Percentiles rank a stretch among this genome's conserved stretches.
These are phyloP conservation scores for Sarocladiaceae sp. DNA, from an alignment of 2,329 filamentous ascomycete species.

Conservation along the genomic window DNA sequence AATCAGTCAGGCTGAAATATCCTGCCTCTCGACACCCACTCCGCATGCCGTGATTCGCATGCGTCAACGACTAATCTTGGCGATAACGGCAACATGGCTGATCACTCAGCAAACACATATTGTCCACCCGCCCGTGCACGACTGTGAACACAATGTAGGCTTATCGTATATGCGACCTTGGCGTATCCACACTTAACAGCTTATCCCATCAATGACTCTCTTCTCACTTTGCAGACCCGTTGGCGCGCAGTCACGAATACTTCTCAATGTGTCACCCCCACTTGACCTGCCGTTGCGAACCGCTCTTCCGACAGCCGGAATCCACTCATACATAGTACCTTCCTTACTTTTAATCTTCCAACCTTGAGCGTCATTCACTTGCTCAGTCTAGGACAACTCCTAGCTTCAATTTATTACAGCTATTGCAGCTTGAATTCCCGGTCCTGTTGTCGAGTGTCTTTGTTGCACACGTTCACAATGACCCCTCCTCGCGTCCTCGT, in stretches of 20 bases:
- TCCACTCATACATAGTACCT: not conserved
- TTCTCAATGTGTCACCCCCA: not conserved
- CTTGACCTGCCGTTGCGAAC: not conserved
- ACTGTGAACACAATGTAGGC: not conserved
- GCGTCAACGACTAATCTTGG: too few relatives aligned
- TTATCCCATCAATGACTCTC: not conserved
- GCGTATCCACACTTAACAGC: not conserved
- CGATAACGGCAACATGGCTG: not conserved
- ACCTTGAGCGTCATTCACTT: not conserved
- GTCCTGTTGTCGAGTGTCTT: too few relatives aligned
- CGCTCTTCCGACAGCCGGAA: conserved; percentile 1
- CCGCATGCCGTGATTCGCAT: too few relatives aligned
- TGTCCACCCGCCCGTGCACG: too few relatives aligned
- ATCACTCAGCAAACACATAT: not conserved
- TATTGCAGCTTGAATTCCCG: too few relatives aligned
- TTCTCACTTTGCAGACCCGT: not conserved
- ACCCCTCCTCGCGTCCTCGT: conserved; percentile 59
- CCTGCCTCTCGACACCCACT: too few relatives aligned
- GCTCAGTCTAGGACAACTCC: too few relatives aligned
- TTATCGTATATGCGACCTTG: not conserved
- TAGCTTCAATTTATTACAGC: too few relatives aligned
- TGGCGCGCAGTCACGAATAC: too few relatives aligned
- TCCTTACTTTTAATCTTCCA: too few relatives aligned
- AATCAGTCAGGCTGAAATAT: too few relatives aligned
- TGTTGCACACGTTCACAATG: conserved; percentile 24